A percentile compares a stretch with the other conserved stretches of the same genome.
These are phyloP conservation scores for Rhizopogon vinicolor DNA, from an alignment of 768 basidiomycete genomes.

Conservation along the genomic window DNA sequence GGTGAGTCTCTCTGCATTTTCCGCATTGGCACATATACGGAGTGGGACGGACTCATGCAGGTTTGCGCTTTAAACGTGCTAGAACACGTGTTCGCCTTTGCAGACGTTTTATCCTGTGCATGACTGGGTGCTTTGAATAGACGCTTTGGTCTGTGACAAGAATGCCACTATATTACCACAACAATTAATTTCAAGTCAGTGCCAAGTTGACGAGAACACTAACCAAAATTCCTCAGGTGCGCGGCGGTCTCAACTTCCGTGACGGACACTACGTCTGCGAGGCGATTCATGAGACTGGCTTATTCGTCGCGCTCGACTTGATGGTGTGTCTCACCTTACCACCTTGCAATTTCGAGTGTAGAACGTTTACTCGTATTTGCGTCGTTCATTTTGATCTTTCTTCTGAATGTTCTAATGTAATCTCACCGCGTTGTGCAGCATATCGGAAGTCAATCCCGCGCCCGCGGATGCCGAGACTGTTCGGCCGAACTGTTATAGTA, in stretches of 20 bases:
- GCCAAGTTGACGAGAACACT: neutral
- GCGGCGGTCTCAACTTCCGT: constrained; percentile 93
- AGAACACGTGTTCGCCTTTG: neutral
- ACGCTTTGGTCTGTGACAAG: neutral
- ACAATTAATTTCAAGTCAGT: neutral
- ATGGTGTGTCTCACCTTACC: constrained; percentile 55
- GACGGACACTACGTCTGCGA: constrained; percentile 99
- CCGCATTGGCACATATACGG: neutral
- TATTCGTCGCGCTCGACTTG: constrained; percentile 87
- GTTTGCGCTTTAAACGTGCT: too few relatives aligned
- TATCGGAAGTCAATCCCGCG: constrained; percentile 94
- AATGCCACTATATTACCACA: neutral
- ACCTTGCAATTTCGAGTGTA: too few relatives aligned
- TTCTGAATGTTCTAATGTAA: neutral
- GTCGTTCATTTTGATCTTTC: neutral
- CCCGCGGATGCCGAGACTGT: constrained; percentile 74
- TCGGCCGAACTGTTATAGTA: constrained; percentile 82
- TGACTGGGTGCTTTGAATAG: too few relatives aligned
- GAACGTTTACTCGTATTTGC: neutral
- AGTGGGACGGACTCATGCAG: neutral
- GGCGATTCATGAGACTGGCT: constrained; percentile 86
- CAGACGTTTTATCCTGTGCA: too few relatives aligned
- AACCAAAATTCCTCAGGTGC: constrained; percentile 44
- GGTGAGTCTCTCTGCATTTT: constrained; percentile 34
- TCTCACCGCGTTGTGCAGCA: neutral